Percentiles rank a stretch among this genome's conserved stretches.
Conservation (phyloP, 2,329 filamentous ascomycete genomes). For the Beauveria sp. region DNA sequence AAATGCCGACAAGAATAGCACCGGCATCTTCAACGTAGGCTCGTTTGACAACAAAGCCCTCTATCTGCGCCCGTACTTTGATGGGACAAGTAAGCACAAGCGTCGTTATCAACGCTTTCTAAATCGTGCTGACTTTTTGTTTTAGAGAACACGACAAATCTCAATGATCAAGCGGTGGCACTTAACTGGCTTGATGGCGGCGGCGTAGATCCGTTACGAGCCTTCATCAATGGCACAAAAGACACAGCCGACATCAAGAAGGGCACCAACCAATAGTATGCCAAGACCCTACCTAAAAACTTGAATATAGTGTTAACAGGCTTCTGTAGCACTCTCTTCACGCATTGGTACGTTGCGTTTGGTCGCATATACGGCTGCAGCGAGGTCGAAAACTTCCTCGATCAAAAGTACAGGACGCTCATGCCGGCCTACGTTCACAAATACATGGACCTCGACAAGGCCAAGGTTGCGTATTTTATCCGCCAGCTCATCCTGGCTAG, state of each 20-base stretch:
- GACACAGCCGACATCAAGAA: slow-evolving; percentile 16
- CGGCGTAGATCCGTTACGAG: slow-evolving; percentile 17
- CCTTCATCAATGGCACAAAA: slow-evolving; percentile 19
- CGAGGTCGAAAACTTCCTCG: slow-evolving; percentile 12
- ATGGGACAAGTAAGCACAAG: slow-evolving; percentile 20
- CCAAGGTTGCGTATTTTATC: slow-evolving; percentile 24
- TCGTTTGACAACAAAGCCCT: slow-evolving; percentile 16
- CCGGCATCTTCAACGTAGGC: slow-evolving; percentile 24
- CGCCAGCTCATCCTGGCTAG: slow-evolving; percentile 20
- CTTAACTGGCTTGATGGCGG: slow-evolving; percentile 26
- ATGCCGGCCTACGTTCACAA: slow-evolving; percentile 24
- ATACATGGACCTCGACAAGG: slow-evolving; percentile 24
- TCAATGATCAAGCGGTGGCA: slow-evolving; percentile 19
- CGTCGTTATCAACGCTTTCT: no score
- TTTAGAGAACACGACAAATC: slow-evolving; percentile 19
- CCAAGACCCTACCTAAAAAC: not conserved
- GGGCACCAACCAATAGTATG: slow-evolving; percentile 22
- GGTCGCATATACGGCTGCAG: slow-evolving; percentile 21
- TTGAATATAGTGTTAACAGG: not conserved
- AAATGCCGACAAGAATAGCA: slow-evolving; percentile 11
- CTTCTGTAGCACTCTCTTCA: slow-evolving; percentile 17
- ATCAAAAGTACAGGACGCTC: not conserved
- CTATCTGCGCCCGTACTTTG: slow-evolving; percentile 23
- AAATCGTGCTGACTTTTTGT: not conserved
- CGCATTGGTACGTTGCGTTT: slow-evolving; percentile 23